Conservation (phyloP, 1,284 basidiomycete genomes). For the Leucoagaricus sp. region DNA sequence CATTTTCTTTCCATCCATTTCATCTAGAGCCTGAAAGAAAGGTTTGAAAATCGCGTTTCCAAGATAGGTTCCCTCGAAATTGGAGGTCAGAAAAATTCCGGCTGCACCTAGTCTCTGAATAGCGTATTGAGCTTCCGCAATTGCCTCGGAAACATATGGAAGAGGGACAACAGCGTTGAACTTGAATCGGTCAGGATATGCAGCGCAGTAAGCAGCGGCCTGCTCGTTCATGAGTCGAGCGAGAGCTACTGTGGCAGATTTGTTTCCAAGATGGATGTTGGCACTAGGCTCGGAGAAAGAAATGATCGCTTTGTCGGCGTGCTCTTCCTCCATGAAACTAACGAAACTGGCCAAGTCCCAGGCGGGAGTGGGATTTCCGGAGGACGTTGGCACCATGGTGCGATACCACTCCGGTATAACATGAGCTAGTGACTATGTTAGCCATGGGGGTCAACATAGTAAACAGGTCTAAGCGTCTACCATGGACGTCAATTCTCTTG, state of each 20-base stretch:
- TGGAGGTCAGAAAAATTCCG: constrained; percentile 32
- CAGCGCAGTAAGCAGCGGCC: constrained; percentile 30
- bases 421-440: constrained; percentile 24
- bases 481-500: constrained; percentile 31
- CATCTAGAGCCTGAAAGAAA: constrained; percentile 32
- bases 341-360: constrained; percentile 30
- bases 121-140: constrained; percentile 33
- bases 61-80: constrained; percentile 34
- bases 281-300: constrained; percentile 34
- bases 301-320: constrained; percentile 29
- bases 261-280: constrained; percentile 30
- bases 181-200: constrained; percentile 27
- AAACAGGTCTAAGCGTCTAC: constrained; percentile 18
- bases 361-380: constrained; percentile 30
- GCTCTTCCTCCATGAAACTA: constrained; percentile 31
- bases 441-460: too few species aligned
- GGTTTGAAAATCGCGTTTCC: constrained; percentile 27
- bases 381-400: constrained; percentile 29
- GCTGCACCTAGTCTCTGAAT: constrained; percentile 31
- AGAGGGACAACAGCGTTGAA: constrained; percentile 37
- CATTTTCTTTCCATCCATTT: constrained; percentile 26
- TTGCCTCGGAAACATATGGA: constrained; percentile 32
- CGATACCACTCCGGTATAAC: constrained; percentile 36
- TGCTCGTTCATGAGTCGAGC: constrained; percentile 38
- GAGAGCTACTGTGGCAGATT: constrained; percentile 30